Conservation (phyloP, 257 asterid genomes). For the Oldenlandia corymbosa region DNA sequence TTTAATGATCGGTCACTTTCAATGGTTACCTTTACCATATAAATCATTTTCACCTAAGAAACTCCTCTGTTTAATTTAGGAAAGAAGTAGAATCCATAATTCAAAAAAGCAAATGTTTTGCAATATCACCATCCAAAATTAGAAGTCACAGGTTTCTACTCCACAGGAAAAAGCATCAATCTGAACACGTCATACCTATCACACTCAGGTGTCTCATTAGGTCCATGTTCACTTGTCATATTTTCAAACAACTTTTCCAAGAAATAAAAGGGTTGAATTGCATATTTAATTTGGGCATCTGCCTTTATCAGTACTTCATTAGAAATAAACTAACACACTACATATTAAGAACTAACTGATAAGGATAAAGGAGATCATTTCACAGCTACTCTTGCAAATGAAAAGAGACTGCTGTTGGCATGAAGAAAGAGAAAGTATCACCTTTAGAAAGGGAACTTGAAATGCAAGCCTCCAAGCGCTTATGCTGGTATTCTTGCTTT, state of each 20-base stretch:
- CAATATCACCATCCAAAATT: slow-evolving; percentile 6
- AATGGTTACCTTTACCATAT: too few relatives aligned
- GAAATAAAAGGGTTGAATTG: not conserved
- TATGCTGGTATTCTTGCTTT: slow-evolving; percentile 50
- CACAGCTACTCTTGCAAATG: not conserved
- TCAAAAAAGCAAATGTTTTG: not conserved
- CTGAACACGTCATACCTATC: not conserved
- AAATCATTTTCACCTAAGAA: too few relatives aligned
- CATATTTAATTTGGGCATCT: not conserved
- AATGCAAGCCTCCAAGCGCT: slow-evolving; percentile 39
- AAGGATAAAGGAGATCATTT: not conserved
- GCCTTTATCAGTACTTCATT: not conserved
- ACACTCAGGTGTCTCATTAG: not conserved
- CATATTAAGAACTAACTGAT: not conserved
- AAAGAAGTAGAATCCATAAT: too few relatives aligned
- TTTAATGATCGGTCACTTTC: too few relatives aligned
- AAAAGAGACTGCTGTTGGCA: not conserved
- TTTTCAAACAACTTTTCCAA: not conserved
- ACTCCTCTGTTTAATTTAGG: too few relatives aligned
- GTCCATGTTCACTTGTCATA: not conserved
- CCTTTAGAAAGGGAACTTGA: slow-evolving; percentile 45
- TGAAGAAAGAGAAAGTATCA: slow-evolving; percentile 16
- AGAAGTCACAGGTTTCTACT: too few relatives aligned
- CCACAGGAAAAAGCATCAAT: too few relatives aligned
- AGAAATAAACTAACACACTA: not conserved